Percentiles rank a stretch among this genome's conserved stretches.
Conservation (phyloP, 345 rosid genomes). For the Punica granatum region DNA sequence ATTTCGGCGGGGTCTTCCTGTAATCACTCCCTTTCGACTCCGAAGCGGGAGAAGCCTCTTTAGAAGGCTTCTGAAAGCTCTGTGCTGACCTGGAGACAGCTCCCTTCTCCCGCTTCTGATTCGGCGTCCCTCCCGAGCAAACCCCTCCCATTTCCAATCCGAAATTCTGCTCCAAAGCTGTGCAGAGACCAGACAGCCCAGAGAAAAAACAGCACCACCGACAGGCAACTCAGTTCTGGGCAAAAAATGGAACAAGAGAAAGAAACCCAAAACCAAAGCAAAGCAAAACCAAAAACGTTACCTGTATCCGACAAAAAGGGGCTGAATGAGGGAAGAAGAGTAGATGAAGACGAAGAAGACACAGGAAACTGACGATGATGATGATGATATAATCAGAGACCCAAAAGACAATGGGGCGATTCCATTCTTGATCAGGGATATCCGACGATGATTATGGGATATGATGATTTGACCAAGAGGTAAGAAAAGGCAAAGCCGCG, state of each 20-base stretch:
- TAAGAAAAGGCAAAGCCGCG: conserved; percentile 7
- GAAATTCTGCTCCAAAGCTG: not conserved
- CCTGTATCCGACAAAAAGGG: not conserved
- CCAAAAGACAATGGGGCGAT: not conserved
- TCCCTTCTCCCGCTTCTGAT: conserved; percentile 22
- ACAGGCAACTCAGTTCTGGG: not conserved
- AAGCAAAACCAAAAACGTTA: not conserved
- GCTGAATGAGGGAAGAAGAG: not conserved
- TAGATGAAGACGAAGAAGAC: not conserved
- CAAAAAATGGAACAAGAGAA: not conserved
- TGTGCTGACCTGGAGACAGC: conserved; percentile 33
- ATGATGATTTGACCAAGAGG: conserved; percentile 2
- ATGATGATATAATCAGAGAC: not conserved
- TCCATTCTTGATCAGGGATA: not conserved
- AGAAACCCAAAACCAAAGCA: not conserved
- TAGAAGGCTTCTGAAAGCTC: conserved; percentile 19
- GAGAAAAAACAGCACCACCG: not conserved
- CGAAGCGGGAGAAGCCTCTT: conserved; percentile 19
- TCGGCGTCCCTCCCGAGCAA: conserved; percentile 43
- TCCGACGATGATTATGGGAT: not conserved
- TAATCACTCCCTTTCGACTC: conserved; percentile 9
- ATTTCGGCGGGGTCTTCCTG: conserved; percentile 18
- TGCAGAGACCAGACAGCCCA: not conserved
- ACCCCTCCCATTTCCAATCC: conserved; percentile 57
- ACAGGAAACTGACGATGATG: too few species aligned